phyloP scores from a whole-genome alignment of 495 filamentous ascomycete species.

The Xanthoparmelia taractica region DNA sequence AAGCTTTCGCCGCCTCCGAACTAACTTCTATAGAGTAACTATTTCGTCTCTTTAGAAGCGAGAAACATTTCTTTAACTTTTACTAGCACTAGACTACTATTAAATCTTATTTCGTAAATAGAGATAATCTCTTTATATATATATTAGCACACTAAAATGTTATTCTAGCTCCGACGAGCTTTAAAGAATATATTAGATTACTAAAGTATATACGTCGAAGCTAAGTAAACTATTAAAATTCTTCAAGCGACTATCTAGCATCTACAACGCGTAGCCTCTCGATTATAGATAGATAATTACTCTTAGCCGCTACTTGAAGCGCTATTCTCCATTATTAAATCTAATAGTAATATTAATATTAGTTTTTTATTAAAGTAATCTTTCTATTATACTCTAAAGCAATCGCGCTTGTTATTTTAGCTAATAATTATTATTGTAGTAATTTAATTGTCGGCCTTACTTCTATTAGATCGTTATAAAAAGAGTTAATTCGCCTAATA shows the following conservation, averaged over 20 bases:
- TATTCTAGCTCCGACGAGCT: no score
- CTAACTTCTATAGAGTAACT: no score
- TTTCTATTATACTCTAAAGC: constrained; percentile 10
- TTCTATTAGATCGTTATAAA: neutral
- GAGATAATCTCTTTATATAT: no score
- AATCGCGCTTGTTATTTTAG: constrained; percentile 1
- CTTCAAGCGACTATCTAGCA: neutral
- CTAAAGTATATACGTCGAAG: no score
- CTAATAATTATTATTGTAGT: constrained; percentile 6
- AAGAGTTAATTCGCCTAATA: constrained; percentile 4
- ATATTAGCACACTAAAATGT: no score
- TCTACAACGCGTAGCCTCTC: constrained; percentile 1
- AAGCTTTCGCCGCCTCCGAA: no score
- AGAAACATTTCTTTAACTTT: no score
- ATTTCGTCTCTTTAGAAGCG: no score
- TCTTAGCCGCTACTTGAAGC: constrained; percentile 13
- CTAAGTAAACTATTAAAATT: neutral
- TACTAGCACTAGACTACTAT: no score
- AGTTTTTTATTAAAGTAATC: constrained; percentile 12
- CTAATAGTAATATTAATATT: constrained; percentile 8
- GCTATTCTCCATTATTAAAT: constrained; percentile 8
- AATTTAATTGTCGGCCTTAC: constrained; percentile 2
- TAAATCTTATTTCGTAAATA: no score
- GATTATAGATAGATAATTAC: constrained; percentile 4
- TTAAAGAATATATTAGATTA: no score